Percentiles rank a stretch among this genome's conserved stretches.
Conservation (phyloP, 2,329 filamentous ascomycete genomes). For the Leptographium radiaticola region DNA sequence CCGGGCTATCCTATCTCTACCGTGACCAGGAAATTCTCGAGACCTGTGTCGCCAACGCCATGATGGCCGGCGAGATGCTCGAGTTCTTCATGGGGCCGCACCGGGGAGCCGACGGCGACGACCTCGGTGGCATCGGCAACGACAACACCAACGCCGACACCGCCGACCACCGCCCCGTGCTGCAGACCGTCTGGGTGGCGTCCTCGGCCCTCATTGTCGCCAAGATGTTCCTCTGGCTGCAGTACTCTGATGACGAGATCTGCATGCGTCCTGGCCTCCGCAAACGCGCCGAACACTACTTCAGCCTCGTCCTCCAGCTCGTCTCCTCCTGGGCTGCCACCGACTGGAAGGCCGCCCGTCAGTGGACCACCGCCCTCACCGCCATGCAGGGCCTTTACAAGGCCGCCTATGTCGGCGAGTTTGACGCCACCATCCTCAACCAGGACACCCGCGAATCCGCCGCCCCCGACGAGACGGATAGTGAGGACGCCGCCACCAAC, state of each 20-base stretch:
- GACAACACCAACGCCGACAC: neutral
- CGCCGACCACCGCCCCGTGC: neutral
- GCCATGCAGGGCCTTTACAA: slow-evolving; percentile 14
- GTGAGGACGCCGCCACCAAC: too few relatives aligned
- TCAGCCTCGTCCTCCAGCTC: slow-evolving; percentile 6
- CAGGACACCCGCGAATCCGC: too few relatives aligned
- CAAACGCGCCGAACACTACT: slow-evolving; percentile 4
- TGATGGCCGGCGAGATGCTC: slow-evolving; percentile 12
- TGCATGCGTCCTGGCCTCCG: neutral
- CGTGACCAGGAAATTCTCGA: slow-evolving; percentile 10
- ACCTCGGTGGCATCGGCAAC: neutral
- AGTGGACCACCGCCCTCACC: slow-evolving; percentile 12
- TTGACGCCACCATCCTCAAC: slow-evolving; percentile 3
- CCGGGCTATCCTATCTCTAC: slow-evolving; percentile 13
- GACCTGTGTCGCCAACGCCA: slow-evolving; percentile 12
- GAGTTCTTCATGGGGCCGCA: slow-evolving; percentile 1
- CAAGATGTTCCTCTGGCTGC: slow-evolving; percentile 13
- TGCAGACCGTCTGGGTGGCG: slow-evolving; percentile 13
- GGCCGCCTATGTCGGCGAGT: slow-evolving; percentile 12
- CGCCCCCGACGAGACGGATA: too few relatives aligned
- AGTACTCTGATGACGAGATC: slow-evolving; percentile 9
- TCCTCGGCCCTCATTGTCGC: slow-evolving; percentile 10
- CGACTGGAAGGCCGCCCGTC: slow-evolving; percentile 8
- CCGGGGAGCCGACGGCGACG: too few relatives aligned
- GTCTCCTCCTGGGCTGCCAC: slow-evolving; percentile 7